Conservation (phyloP, 345 rosid genomes). For the Moricandia arvensis region DNA sequence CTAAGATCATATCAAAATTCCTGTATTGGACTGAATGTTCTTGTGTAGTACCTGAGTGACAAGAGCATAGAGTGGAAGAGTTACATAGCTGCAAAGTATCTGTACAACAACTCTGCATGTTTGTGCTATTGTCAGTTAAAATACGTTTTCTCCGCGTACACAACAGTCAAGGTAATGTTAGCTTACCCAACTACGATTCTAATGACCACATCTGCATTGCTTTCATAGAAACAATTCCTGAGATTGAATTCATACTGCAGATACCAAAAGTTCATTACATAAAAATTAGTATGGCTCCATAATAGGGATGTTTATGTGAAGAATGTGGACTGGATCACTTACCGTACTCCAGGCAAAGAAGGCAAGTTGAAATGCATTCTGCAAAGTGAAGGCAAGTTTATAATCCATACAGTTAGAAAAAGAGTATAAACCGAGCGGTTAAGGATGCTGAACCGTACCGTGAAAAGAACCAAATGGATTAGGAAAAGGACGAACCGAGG, state of each 20-base stretch:
- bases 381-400: constrained; percentile 25
- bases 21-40: not conserved
- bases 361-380: constrained; percentile 89
- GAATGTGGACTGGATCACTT: constrained; percentile 25
- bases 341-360: constrained; percentile 94
- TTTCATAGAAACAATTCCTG: constrained; percentile 58
- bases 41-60: constrained; percentile 72
- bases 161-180: not conserved
- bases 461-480: constrained; percentile 78
- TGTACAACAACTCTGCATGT: constrained; percentile 66
- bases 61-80: constrained; percentile 90
- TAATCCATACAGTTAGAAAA: not conserved
- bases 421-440: not conserved
- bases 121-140: constrained; percentile 4
- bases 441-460: constrained; percentile 44
- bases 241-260: constrained; percentile 62
- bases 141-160: not conserved
- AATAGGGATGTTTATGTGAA: not conserved
- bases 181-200: constrained; percentile 77
- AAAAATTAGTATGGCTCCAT: constrained; percentile 6
- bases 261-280: constrained; percentile 2
- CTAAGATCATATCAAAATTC: not conserved
- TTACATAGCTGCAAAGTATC: constrained; percentile 88
- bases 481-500: constrained; percentile 79
- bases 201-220: constrained; percentile 50